Evolutionary conservation across 2,329 filamentous ascomycete species (phyloP).

Genomic region (Tolypocladium amazonense): DNA sequence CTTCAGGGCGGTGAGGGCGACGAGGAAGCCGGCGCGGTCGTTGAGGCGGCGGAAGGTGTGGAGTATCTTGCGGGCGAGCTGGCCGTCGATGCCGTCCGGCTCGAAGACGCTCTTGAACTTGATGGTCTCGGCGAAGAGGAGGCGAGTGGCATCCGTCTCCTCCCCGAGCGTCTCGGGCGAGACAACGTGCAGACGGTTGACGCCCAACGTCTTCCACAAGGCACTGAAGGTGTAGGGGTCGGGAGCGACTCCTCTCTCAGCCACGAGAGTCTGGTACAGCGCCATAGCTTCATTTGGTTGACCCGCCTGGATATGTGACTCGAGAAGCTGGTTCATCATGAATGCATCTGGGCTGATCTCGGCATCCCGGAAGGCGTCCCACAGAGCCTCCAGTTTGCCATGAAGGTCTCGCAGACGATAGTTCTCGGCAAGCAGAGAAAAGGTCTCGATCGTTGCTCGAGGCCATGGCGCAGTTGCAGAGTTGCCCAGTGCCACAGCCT

Average conservation of each 20-base stretch:
- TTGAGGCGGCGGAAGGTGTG: slow-evolving; percentile 38
- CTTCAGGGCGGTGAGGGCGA: slow-evolving; percentile 32
- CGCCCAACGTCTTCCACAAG: slow-evolving; percentile 50
- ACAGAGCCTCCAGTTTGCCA: slow-evolving; percentile 46
- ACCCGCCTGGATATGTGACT: slow-evolving; percentile 51
- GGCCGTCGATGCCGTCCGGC: slow-evolving; percentile 29
- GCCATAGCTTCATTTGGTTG: slow-evolving; percentile 41
- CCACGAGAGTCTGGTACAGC: slow-evolving; percentile 45
- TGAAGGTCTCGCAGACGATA: slow-evolving; percentile 55
- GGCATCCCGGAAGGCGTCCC: slow-evolving; percentile 49
- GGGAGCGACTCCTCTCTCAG: slow-evolving; percentile 38
- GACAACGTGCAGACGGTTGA: slow-evolving; percentile 35
- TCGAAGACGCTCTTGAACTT: slow-evolving; percentile 35
- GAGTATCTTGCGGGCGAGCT: slow-evolving; percentile 37
- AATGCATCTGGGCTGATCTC: slow-evolving; percentile 59
- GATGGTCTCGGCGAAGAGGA: slow-evolving; percentile 37
- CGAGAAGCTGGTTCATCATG: slow-evolving; percentile 71
- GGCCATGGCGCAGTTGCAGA: slow-evolving; percentile 24
- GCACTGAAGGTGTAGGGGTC: slow-evolving; percentile 60
- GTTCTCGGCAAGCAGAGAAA: slow-evolving; percentile 62
- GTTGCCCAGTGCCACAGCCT: not conserved
- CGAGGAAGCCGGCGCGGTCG: slow-evolving; percentile 33
- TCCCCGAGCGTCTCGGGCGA: slow-evolving; percentile 14
- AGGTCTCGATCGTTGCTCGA: slow-evolving; percentile 65
- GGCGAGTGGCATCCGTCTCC: slow-evolving; percentile 25